Base-by-base conservation (phyloP, 345 rosid species). In the Salix viminalis region DNA sequence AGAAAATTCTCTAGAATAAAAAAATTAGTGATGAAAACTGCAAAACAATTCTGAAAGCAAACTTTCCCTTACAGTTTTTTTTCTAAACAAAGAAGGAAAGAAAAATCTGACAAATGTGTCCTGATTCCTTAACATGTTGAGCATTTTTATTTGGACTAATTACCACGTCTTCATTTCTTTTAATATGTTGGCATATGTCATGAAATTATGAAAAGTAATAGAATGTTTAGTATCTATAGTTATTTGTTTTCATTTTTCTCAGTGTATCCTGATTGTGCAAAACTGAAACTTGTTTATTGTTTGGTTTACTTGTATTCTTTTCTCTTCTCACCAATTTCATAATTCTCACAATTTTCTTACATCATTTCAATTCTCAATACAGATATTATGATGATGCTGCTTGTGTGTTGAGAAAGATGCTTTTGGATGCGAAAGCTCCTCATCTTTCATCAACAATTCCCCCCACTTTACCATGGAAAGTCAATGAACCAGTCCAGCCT, bases 321-420 rank as follows among this genome's bases (percentile, higher is more conserved):
- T 50, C 10, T 26, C 67, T 18, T 61, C 62, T 1, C 5, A 2
- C 4, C 39, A 54, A 21, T 6, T 46, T 37, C 65, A 30, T 26
- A 16, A 37, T 72, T 52, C 44, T 60, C 37, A 39, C 69, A 42
- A 36, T 28, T 48, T 77, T 70, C 37, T 48, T 66, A 19, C 37
- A 30, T n/a, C 18, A 46, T 64, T 69, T 78, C 44, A 68, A 65
- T 74, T 79, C 75, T 34, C 37, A 75, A 74, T 76, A 23, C 77
- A 96, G 99, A 85, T 96, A 96, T 79, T 96, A 96, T 77, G 99
- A 96, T 81, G 99, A 96, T 85, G 93, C 97, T 73, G 99, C 99
- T 44, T 96, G 98, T 85, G 97, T 94, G 75, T 73, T 96, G 76
- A 85, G 98, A 84, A 94, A 96, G 89, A 88, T 96, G 96, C 92